Evolutionary conservation across 768 basidiomycete species (phyloP).

Genomic region (Coprinellus aureogranulatus): DNA sequence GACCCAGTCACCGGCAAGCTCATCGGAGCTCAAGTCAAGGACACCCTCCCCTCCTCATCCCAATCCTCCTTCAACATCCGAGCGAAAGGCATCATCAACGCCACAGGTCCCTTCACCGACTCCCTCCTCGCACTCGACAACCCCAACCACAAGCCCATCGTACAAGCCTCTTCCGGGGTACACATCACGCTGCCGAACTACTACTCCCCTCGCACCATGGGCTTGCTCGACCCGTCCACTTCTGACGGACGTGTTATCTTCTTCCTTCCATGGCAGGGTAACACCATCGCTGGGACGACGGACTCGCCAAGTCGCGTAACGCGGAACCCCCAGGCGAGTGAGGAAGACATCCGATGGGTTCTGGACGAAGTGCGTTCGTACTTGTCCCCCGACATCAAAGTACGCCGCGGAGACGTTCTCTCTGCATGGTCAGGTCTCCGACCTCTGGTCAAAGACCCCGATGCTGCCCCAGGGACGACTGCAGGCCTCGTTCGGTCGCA

Average conservation of each 20-base stretch:
- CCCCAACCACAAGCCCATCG: conserved; percentile 76
- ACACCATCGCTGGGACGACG: conserved; percentile 95
- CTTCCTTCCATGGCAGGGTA: conserved; percentile 98
- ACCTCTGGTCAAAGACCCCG: conserved; percentile 83
- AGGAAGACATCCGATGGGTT: conserved; percentile 97
- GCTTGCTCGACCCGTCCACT: conserved; percentile 90
- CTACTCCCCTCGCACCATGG: conserved; percentile 93
- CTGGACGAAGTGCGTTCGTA: conserved; percentile 90
- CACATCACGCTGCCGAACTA: conserved; percentile 98
- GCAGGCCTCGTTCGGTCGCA: conserved; percentile 91
- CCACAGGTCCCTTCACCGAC: conserved; percentile 94
- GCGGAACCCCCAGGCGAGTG: conserved; percentile 73
- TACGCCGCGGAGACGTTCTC: conserved; percentile 90
- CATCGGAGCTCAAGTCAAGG: conserved; percentile 71
- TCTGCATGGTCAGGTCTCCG: conserved; percentile 93
- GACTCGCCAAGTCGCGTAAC: conserved; percentile 76
- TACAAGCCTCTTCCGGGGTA: conserved; percentile 88
- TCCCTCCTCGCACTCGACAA: conserved; percentile 79
- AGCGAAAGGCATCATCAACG: conserved; percentile 84
- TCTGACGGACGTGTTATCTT: conserved; percentile 98
- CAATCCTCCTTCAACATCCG: not conserved
- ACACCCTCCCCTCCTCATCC: conserved; percentile 61
- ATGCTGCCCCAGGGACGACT: conserved; percentile 49
- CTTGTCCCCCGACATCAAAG: conserved; percentile 87
- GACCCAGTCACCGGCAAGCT: conserved; percentile 54